Conservation (phyloP, 768 basidiomycete species). For the Tricholoma bakamatsutake region DNA sequence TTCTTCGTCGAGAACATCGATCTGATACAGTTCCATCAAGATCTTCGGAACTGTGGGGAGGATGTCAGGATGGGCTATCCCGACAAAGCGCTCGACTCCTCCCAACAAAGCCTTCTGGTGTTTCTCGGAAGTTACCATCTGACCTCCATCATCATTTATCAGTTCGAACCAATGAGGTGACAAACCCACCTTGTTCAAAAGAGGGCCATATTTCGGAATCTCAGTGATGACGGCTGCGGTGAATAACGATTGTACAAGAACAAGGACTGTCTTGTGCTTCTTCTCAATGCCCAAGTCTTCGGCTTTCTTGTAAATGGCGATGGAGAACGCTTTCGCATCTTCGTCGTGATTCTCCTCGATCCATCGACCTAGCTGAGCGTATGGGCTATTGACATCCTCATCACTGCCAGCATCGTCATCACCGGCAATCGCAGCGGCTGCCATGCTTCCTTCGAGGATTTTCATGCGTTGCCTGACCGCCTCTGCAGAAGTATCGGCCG, state of each 20-base stretch:
- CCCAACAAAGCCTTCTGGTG: constrained; percentile 93
- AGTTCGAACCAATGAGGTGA: background rate
- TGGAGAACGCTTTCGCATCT: constrained; percentile 44
- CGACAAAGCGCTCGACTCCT: constrained; percentile 84
- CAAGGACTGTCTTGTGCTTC: constrained; percentile 86
- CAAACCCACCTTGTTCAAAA: constrained; percentile 69
- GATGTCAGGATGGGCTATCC: constrained; percentile 67
- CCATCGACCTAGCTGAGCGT: constrained; percentile 80
- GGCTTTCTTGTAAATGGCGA: constrained; percentile 81
- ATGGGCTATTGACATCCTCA: constrained; percentile 83
- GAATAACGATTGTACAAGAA: constrained; percentile 82
- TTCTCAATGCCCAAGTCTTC: constrained; percentile 90
- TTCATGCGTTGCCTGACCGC: constrained; percentile 82
- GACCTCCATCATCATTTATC: constrained; percentile 7
- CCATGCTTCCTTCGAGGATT: constrained; percentile 56
- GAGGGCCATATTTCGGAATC: constrained; percentile 54
- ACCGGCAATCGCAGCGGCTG: constrained; percentile 43
- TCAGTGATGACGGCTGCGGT: constrained; percentile 63
- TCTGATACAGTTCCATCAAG: constrained; percentile 91
- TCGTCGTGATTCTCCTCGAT: constrained; percentile 62
- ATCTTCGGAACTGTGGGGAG: constrained; percentile 77
- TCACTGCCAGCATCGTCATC: constrained; percentile 84
- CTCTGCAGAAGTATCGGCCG: constrained; percentile 85
- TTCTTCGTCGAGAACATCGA: constrained; percentile 89
- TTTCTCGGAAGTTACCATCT: constrained; percentile 92